Percentiles rank a stretch among this genome's conserved stretches.
phyloP scores from a whole-genome alignment of 352 stramenopile species.

The Phytophthora megakarya region DNA sequence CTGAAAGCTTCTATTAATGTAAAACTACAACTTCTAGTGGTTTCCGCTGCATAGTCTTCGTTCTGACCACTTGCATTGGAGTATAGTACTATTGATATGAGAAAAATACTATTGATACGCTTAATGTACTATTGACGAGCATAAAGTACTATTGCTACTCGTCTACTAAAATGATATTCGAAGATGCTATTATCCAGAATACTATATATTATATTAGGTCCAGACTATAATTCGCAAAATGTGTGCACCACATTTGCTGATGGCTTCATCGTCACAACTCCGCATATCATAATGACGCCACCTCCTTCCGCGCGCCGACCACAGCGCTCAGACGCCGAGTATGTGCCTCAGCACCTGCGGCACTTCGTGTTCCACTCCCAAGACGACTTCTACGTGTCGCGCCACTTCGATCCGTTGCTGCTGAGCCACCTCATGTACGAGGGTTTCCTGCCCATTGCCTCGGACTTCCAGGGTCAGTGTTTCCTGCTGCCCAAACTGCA shows the following conservation, averaged over 20 bases:
- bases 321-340: constrained; percentile 68
- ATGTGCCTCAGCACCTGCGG: constrained; percentile 86
- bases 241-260: constrained; percentile 3
- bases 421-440: constrained; percentile 93
- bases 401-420: constrained; percentile 87
- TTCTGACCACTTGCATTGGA: no score
- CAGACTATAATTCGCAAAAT: no score
- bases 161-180: no score
- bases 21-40: no score
- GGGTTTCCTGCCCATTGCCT: constrained; percentile 95
- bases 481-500: constrained; percentile 92
- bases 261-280: constrained; percentile 8
- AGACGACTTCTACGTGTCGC: constrained; percentile 94
- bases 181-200: background rate
- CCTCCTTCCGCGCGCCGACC: constrained; percentile 12
- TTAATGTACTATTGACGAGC: background rate
- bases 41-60: no score
- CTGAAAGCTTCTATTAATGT: background rate
- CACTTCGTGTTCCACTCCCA: constrained; percentile 91
- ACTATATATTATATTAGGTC: no score
- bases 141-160: background rate
- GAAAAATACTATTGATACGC: no score
- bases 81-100: no score
- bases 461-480: constrained; percentile 63
- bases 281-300: constrained; percentile 14